Evolutionary conservation across 2,329 filamentous ascomycete genomes (phyloP), one percentile per base, ranked within the genome.

Genomic region (Diaporthe longicolla): DNA sequence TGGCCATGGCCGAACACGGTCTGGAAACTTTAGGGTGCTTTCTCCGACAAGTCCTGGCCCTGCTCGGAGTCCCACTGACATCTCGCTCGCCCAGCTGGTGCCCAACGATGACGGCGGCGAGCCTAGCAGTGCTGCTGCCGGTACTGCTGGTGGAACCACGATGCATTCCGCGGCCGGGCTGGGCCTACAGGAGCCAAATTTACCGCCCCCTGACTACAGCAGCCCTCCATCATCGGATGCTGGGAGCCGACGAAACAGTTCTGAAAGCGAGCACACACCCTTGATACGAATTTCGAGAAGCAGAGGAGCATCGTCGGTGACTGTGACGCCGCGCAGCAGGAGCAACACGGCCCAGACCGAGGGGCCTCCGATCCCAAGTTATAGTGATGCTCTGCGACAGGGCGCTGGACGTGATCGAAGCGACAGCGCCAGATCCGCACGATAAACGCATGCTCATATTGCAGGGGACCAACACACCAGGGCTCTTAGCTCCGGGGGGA

Each of bases 31-130:
- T 80, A 89, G 95, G 77, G 87, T 95, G 59, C 86, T 93, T 78
- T 87, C 92, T 76, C 93, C 95, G 11, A 93, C 93, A 26, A 98
- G 94, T 80, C 95, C 96, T 0, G 97, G 97, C 4, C 97, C 97
- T 1, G 89, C 95, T 75, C 90, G 96, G 78, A 97, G 94, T 80
- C 95, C 97, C 11, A 98, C 97, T 15, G 97, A 98, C 82, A 99
- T 99, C 77, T 98, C 95, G 11, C 89, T 99, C 63, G 94, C 95
- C 37, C 95, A 96, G 79, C 89, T 98, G 70, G 92, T 94, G 58
- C 93, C 89, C 4, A 87, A 85, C 76, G 93, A 95, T 77, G 89
- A 91, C 72, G 90, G 87, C n/a, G 94, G 95, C 79, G 94, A 95
- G 73, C 88, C 90, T 32, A 93, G 93, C 78, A 87, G 83, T 58